Evolutionary conservation across 768 basidiomycete species (phyloP).

Genomic region (Cystofilobasidium capitatum): DNA sequence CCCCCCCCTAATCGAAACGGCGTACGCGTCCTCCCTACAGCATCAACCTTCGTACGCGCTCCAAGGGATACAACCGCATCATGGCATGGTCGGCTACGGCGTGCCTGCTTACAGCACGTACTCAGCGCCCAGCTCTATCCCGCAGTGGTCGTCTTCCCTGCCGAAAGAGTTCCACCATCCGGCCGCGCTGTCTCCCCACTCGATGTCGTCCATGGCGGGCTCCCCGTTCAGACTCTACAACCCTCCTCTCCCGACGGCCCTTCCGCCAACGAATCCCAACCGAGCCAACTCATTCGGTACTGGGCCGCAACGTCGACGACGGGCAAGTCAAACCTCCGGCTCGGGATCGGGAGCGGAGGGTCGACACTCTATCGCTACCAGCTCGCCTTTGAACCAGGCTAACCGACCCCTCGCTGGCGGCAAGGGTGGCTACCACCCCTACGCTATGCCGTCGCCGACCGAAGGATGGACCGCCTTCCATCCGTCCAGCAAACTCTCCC

Average conservation of each 20-base stretch:
- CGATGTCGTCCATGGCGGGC: background rate
- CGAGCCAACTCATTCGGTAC: background rate
- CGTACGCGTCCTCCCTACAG: background rate
- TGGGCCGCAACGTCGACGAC: background rate
- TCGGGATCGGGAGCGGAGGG: background rate
- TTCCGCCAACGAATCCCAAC: background rate
- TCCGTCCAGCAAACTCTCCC: background rate
- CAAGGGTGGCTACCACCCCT: too few species aligned
- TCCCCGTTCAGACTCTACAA: background rate
- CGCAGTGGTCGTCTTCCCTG: conserved; percentile 3
- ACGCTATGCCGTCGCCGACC: too few species aligned
- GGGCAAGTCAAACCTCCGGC: background rate
- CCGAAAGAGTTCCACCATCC: background rate
- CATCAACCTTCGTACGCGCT: background rate
- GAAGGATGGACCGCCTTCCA: background rate
- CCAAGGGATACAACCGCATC: background rate
- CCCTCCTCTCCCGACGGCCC: background rate
- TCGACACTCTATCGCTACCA: background rate
- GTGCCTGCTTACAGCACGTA: background rate
- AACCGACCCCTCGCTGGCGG: background rate
- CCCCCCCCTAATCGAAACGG: background rate
- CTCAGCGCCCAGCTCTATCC: background rate
- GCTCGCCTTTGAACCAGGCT: background rate
- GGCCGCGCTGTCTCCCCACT: background rate
- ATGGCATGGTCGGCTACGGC: background rate